phyloP scores from a whole-genome alignment of 2,329 filamentous ascomycete genomes.

The Dendryphion nanum region DNA sequence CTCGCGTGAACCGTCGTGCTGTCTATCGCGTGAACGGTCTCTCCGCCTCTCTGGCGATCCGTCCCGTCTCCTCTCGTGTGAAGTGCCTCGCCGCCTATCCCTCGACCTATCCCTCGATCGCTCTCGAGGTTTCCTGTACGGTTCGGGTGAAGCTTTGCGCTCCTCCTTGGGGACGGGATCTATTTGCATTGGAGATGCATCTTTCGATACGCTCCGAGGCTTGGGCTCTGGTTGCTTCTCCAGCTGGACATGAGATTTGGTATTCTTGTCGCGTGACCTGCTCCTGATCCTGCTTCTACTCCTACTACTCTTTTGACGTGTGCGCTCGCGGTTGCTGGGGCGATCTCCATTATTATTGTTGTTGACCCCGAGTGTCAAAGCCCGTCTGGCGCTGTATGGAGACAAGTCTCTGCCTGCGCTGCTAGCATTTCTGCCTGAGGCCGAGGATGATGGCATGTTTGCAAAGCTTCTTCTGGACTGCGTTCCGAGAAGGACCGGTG shows the following conservation, averaged over 20 bases:
- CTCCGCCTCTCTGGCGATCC: not conserved
- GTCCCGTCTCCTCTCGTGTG: no score
- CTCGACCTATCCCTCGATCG: constrained; percentile 14
- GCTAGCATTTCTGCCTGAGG: constrained; percentile 5
- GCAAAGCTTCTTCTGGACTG: constrained; percentile 4
- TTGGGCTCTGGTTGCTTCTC: no score
- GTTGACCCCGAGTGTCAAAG: constrained; percentile 23
- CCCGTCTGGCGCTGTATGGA: constrained; percentile 29
- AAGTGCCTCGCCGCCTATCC: no score
- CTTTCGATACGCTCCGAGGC: not conserved
- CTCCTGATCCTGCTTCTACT: constrained; percentile 13
- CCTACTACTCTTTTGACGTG: constrained; percentile 7
- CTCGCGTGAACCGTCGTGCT: constrained; percentile 1
- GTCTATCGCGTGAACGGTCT: constrained; percentile 2
- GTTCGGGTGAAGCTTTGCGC: constrained; percentile 20
- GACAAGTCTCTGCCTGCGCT: constrained; percentile 24
- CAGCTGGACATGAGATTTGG: not conserved
- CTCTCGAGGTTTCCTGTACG: constrained; percentile 24
- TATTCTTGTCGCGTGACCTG: constrained; percentile 10
- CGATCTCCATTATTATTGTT: constrained; percentile 7
- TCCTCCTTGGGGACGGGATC: no score
- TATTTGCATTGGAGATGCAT: not conserved
- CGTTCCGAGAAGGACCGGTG: constrained; percentile 1
- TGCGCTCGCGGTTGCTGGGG: not conserved
- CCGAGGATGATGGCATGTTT: constrained; percentile 2